These are phyloP conservation scores for Xylariomycetidae sp. DNA, from an alignment of 2,329 filamentous ascomycete species.

Conservation along the genomic window DNA sequence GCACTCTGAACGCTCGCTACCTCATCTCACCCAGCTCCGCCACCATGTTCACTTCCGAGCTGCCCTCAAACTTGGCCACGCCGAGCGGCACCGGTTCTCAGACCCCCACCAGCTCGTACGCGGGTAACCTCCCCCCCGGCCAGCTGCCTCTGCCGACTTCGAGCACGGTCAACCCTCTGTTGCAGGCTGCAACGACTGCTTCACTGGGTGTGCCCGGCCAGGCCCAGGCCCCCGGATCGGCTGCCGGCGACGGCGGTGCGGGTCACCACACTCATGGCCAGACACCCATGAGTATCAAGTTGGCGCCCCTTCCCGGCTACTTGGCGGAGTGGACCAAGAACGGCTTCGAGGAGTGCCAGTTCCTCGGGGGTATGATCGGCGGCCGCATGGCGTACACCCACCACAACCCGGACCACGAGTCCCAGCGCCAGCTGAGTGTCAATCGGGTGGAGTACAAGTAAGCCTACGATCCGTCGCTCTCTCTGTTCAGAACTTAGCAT, in stretches of 20 bases:
- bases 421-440: constrained; percentile 50
- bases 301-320: constrained; percentile 72
- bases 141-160: too few relatives aligned
- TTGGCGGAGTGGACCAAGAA: constrained; percentile 86
- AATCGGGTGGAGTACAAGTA: constrained; percentile 57
- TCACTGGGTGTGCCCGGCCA: constrained; percentile 38
- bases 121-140: constrained; percentile 52
- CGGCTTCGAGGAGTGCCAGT: constrained; percentile 72
- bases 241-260: constrained; percentile 35
- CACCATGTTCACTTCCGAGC: constrained; percentile 94
- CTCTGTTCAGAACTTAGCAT: not conserved
- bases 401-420: constrained; percentile 52
- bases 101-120: constrained; percentile 67
- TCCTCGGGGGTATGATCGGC: constrained; percentile 82
- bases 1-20: constrained; percentile 74
- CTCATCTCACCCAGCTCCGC: constrained; percentile 87
- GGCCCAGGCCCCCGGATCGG: constrained; percentile 35
- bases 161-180: constrained; percentile 72
- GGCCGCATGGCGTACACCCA: constrained; percentile 56
- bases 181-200: constrained; percentile 82
- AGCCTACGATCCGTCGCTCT: constrained; percentile 17
- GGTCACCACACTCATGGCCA: constrained; percentile 54
- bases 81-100: constrained; percentile 86
- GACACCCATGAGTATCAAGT: constrained; percentile 80
- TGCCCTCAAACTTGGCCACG: constrained; percentile 89